Evolutionary conservation across 768 basidiomycete species (phyloP), one percentile per base, ranked within the genome.

Genomic region (Xanthoconium purpureum): DNA sequence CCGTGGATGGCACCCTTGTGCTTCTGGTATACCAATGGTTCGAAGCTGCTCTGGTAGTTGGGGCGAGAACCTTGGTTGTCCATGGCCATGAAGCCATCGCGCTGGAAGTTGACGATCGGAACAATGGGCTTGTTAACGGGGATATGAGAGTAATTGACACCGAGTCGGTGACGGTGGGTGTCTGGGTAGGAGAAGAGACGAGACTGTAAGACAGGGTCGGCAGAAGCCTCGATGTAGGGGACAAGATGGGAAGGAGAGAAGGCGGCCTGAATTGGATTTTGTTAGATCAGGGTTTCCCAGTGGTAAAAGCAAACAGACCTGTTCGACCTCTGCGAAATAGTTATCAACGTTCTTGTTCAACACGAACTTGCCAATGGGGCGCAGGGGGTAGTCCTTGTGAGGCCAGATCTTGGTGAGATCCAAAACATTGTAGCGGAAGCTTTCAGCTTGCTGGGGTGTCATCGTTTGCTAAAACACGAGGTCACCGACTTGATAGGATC

Each of bases 271-370:
- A 30, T 47, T 13, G 14, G 18, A 32, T 29, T 47, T 37, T 14
- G 33, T 61, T 20, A 62, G 20, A 57, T 63, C 32, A 30, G 54
- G 50, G n/a, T 11, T n/a, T 45, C 42, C 29, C 7, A 47, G 61
- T 69, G 59, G 66, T 63, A 71, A 58, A 73, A 71, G 60, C 63
- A 17, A 68, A 58, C 78, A 61, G 36, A 90, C 88, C 77, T 98
- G 94, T 73, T 98, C 95, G 45, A 94, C 87, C 76, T 98, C 95
- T 49, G 93, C 87, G 56, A 97, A 97, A 82, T 93, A 97, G 77
- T 93, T 92, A 69, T 87, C 77, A 18, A 80, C 77, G 67, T 89
- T 88, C 73, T 89, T 80, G 71, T 91, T 81, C 60, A 91, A 80
- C 20, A 90, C 88, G 54, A 97, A 76, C 70, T 87, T 93, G 65